Base-by-base conservation (phyloP, 2,329 filamentous ascomycete species). In the Penicillium sp. region DNA sequence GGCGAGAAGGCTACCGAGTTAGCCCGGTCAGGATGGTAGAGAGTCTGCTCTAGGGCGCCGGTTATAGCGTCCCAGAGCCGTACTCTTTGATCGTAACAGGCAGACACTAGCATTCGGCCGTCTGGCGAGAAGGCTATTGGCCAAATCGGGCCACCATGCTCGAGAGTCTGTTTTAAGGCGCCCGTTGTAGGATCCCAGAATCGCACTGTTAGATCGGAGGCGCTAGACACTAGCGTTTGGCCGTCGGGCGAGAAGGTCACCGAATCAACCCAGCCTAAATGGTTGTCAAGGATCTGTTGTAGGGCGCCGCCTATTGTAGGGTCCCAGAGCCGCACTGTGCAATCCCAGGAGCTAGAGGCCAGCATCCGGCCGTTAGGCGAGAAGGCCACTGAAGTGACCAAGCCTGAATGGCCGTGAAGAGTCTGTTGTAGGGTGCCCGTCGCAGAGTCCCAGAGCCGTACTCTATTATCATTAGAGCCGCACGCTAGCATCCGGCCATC, bases 141-240 rank as follows among this genome's bases (percentile, higher is more conserved):
- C n/a, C n/a, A n/a, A n/a, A n/a, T n/a, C n/a, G n/a, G n/a, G n/a
- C n/a, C n/a, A n/a, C n/a, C n/a, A n/a, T n/a, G n/a, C 18, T 20
- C 18, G 18, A 20, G 18, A 8, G 34, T 46, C 26, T 48, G 35
- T 18, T 51, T 36, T 20, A 47, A 26, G 24, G 26, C 39, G n/a
- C 54, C 54, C n/a, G 55, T 56, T 8, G 18, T 11, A 3, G 26
- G 2, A 13, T 49, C 28, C 46, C 42, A 49, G 13, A 49, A 38
- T 2, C 39, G 32, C 3, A 49, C 28, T 0, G n/a, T n/a, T n/a
- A n/a, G n/a, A n/a, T 45, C 38, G 8, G 24, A 1, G 6, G 24
- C 41, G 38, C 32, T 14, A 11, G 38, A 45, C 16, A 42, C 47
- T 5, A 49, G 22, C 2, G 40, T 26, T 4, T 9, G 34, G 27